phyloP scores from a whole-genome alignment of 2,329 filamentous ascomycete species.

The Cercospora sp. region DNA sequence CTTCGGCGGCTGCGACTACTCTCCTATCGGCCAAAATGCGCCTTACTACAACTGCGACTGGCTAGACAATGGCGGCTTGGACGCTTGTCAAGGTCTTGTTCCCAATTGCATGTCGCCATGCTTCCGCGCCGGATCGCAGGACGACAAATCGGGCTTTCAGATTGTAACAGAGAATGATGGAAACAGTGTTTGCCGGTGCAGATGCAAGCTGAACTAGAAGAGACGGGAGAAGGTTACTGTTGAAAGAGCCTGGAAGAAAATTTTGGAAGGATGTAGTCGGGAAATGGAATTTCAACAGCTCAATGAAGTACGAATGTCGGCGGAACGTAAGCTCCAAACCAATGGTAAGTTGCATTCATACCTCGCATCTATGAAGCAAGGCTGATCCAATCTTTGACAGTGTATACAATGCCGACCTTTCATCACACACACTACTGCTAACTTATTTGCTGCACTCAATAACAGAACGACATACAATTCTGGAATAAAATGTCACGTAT shows the following conservation, averaged over 20 bases:
- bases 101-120: neutral
- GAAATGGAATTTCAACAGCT: too few species aligned
- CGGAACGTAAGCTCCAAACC: too few species aligned
- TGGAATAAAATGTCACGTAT: neutral
- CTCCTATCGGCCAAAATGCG: neutral
- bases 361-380: too few species aligned
- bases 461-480: too few species aligned
- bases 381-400: too few species aligned
- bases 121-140: neutral
- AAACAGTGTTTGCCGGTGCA: neutral
- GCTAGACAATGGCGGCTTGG: too few species aligned
- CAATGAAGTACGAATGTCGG: too few species aligned
- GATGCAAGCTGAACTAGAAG: neutral
- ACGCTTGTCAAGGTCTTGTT: neutral
- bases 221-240: too few species aligned
- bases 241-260: too few species aligned
- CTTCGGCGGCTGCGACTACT: neutral
- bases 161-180: neutral
- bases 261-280: too few species aligned
- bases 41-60: neutral
- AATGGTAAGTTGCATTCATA: too few species aligned
- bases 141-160: neutral
- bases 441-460: neutral
- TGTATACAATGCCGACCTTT: neutral
- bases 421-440: neutral